Evolutionary conservation across 495 filamentous ascomycete species (phyloP), one percentile per base, ranked within the genome.

Genomic region (Lophiostoma macrostomum): DNA sequence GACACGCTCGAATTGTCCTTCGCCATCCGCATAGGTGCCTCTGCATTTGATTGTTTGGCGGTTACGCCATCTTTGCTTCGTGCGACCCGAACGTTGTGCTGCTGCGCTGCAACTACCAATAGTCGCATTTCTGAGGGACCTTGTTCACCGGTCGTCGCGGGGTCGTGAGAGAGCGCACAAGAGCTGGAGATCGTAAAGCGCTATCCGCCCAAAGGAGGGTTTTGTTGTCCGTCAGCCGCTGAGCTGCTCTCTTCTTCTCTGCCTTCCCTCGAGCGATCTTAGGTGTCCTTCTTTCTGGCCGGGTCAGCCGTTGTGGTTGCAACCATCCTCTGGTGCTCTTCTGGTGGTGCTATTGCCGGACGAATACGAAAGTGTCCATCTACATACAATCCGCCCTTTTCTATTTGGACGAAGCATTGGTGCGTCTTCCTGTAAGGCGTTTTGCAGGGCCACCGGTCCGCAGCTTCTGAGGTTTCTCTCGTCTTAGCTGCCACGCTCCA

Each of bases 131-230:
- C 4, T 34, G 20, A 13, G n/a, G n/a, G 18, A 10, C 12, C 20
- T 30, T 35, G 19, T 36, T 58, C 39, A 58, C 55, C 55, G 55
- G 55, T 58, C 39, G 27, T 43, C 38, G 55, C 48, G 55, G 55
- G 55, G 55, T 50, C 32, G 24, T 55, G 42, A 47, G n/a, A 36
- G 48, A 49, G 52, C 35, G 34, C 36, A 28, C 44, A 20, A 39
- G 23, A 42, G 28, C 37, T 35, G 49, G 42, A 38, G 11, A 35
- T 36, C 50, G 39, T 28, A 22, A 37, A 42, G 50, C 23, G 22
- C 6, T 5, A 53, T 43, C 50, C 20, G 36, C n/a, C n/a, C n/a
- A n/a, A n/a, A n/a, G n/a, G n/a, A n/a, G n/a, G n/a, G n/a, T n/a
- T n/a, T n/a, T n/a, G n/a, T n/a, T n/a, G n/a, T n/a, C n/a, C 37